A percentile compares a stretch with the other conserved stretches of the same genome.
Evolutionary conservation across 805 yeast genomes (phyloP).

Genomic region (Lipomyces chichibuensis): DNA sequence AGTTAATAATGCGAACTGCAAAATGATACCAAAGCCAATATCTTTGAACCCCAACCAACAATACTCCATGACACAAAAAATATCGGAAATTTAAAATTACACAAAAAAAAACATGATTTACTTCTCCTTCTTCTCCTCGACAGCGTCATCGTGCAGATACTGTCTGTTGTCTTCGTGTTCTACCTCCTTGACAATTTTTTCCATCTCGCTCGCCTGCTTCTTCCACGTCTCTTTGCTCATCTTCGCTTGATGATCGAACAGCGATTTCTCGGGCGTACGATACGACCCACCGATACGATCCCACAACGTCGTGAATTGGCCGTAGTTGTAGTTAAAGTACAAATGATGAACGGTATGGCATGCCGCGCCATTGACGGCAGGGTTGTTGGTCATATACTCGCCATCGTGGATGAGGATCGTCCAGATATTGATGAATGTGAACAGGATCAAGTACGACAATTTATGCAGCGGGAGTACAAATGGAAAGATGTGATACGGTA

Average conservation of each 20-base stretch:
- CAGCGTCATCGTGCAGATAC: constrained; percentile 14
- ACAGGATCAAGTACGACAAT: constrained; percentile 74
- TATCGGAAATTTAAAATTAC: no score
- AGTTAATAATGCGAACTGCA: not conserved
- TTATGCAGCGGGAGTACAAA: constrained; percentile 91
- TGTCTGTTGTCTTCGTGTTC: constrained; percentile 61
- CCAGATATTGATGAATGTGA: constrained; percentile 95
- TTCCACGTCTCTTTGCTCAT: constrained; percentile 66
- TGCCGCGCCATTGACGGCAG: constrained; percentile 95
- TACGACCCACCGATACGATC: constrained; percentile 94
- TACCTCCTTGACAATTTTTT: constrained; percentile 71
- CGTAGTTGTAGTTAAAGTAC: constrained; percentile 96
- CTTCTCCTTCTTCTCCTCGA: constrained; percentile 9
- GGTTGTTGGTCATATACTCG: constrained; percentile 89
- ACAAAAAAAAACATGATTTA: not conserved
- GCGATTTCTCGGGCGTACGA: constrained; percentile 85
- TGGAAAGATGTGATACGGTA: constrained; percentile 93
- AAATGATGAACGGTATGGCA: constrained; percentile 97
- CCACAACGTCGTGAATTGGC: constrained; percentile 98
- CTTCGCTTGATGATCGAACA: constrained; percentile 67
- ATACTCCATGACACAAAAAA: not conserved
- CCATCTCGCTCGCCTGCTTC: constrained; percentile 73
- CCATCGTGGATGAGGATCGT: constrained; percentile 99
- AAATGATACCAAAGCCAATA: not conserved
- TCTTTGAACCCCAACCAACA: not conserved